Conservation (phyloP, 1,139 yeast species). For the Pichia sp. region DNA sequence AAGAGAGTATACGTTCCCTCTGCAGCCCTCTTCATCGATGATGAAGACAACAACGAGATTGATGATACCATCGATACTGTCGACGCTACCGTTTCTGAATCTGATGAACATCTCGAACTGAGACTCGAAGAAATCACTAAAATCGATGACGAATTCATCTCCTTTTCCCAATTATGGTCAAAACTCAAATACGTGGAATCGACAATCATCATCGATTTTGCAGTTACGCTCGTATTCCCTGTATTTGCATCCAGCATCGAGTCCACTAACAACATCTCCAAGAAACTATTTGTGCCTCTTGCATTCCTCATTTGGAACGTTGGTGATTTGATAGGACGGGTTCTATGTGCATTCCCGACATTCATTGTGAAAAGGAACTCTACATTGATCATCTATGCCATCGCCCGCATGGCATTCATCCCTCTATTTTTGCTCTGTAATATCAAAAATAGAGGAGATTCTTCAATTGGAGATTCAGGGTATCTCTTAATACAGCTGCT, state of each 20-base stretch:
- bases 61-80: background rate
- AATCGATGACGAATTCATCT: background rate
- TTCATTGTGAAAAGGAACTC: constrained; percentile 39
- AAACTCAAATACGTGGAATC: constrained; percentile 57
- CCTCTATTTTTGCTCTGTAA: constrained; percentile 70
- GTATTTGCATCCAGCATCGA: constrained; percentile 76
- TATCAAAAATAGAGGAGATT: constrained; percentile 34
- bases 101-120: constrained; percentile 2
- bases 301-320: constrained; percentile 80
- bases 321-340: constrained; percentile 79
- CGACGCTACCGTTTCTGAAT: constrained; percentile 4
- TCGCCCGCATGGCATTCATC: constrained; percentile 47
- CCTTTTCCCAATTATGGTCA: constrained; percentile 35
- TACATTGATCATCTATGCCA: constrained; percentile 42
- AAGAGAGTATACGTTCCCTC: constrained; percentile 1
- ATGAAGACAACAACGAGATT: background rate
- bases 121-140: constrained; percentile 1
- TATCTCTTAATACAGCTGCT: constrained; percentile 63
- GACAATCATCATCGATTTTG: constrained; percentile 68
- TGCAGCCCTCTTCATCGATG: background rate
- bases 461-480: constrained; percentile 43
- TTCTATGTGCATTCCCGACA: constrained; percentile 48
- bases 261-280: constrained; percentile 35
- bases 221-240: constrained; percentile 77
- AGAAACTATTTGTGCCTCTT: constrained; percentile 61